These are phyloP conservation scores for Aspergillus clavatus DNA, from an alignment of 2,329 filamentous ascomycete genomes.

Conservation along the genomic window DNA sequence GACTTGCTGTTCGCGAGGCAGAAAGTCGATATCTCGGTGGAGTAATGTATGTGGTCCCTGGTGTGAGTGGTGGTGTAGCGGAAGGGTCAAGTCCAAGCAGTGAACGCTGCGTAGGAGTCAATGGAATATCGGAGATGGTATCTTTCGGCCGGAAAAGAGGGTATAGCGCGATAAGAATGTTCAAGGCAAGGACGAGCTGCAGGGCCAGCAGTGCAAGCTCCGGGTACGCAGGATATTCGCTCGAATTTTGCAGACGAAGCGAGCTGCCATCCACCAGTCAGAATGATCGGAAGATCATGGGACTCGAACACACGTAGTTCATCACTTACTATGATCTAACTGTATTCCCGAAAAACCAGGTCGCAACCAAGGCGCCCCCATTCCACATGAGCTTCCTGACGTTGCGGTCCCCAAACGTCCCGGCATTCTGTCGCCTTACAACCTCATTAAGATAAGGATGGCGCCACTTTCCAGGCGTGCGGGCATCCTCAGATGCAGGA, in stretches of 20 bases:
- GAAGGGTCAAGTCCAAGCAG: conserved; percentile 75
- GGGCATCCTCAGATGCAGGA: conserved; percentile 28
- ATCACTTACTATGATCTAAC: conserved; percentile 36
- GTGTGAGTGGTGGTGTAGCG: conserved; percentile 58
- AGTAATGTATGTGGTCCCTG: conserved; percentile 70
- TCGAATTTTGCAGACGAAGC: conserved; percentile 32
- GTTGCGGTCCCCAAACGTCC: conserved; percentile 74
- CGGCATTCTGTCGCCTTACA: conserved; percentile 69
- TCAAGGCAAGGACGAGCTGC: conserved; percentile 61
- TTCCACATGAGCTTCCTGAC: conserved; percentile 67
- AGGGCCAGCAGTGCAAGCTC: conserved; percentile 50
- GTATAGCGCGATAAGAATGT: conserved; percentile 64
- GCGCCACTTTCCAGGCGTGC: conserved; percentile 71
- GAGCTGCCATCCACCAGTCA: conserved; percentile 32
- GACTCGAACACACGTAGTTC: too few relatives aligned
- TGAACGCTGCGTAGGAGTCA: conserved; percentile 82
- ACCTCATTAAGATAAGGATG: conserved; percentile 89
- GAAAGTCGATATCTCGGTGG: conserved; percentile 82
- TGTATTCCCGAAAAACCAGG: conserved; percentile 43
- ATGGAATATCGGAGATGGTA: conserved; percentile 78
- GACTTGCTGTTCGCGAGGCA: conserved; percentile 47
- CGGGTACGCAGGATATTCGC: conserved; percentile 36
- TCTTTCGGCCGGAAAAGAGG: conserved; percentile 71
- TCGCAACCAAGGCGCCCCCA: conserved; percentile 48
- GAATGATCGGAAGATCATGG: conserved; percentile 14